Percentiles rank a stretch among this genome's conserved stretches.
These are phyloP conservation scores for Thalassiosira hispida DNA, from an alignment of 352 stramenopile species.

Conservation along the genomic window DNA sequence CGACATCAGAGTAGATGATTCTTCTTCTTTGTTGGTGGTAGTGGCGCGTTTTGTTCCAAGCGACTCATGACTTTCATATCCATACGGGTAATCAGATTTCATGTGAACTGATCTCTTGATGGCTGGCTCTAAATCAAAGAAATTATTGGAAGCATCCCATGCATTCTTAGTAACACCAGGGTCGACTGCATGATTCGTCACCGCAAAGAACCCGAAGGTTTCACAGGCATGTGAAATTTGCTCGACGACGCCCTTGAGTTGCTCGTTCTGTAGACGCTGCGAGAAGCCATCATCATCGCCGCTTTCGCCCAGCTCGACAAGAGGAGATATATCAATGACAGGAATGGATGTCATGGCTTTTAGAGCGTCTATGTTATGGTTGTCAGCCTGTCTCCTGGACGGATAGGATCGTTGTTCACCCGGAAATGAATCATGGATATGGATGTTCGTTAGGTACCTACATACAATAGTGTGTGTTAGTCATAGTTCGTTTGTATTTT, in stretches of 20 bases:
- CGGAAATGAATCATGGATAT: too few relatives aligned
- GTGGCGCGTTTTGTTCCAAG: conserved; percentile 44
- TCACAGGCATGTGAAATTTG: conserved; percentile 77
- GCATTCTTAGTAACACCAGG: conserved; percentile 65
- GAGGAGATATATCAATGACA: conserved; percentile 56
- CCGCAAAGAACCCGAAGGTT: conserved; percentile 88
- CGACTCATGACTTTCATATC: conserved; percentile 84
- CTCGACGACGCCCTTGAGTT: conserved; percentile 36
- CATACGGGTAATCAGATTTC: conserved; percentile 87
- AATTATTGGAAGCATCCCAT: conserved; percentile 79
- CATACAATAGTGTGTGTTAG: too few relatives aligned
- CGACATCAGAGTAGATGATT: conserved; percentile 39
- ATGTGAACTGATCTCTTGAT: conserved; percentile 67
- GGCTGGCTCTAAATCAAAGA: conserved; percentile 87
- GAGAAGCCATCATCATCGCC: neutral
- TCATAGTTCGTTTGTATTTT: too few relatives aligned
- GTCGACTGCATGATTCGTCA: conserved; percentile 86
- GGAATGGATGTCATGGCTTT: conserved; percentile 26
- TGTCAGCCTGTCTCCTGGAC: too few relatives aligned
- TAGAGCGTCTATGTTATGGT: too few relatives aligned
- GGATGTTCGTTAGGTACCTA: too few relatives aligned
- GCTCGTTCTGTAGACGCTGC: neutral
- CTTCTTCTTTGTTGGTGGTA: conserved; percentile 21
- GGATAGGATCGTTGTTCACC: too few relatives aligned
- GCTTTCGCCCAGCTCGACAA: conserved; percentile 10